Evolutionary conservation across 2,329 filamentous ascomycete genomes (phyloP).

Genomic region (Monilinia vaccinii-corymbosi): DNA sequence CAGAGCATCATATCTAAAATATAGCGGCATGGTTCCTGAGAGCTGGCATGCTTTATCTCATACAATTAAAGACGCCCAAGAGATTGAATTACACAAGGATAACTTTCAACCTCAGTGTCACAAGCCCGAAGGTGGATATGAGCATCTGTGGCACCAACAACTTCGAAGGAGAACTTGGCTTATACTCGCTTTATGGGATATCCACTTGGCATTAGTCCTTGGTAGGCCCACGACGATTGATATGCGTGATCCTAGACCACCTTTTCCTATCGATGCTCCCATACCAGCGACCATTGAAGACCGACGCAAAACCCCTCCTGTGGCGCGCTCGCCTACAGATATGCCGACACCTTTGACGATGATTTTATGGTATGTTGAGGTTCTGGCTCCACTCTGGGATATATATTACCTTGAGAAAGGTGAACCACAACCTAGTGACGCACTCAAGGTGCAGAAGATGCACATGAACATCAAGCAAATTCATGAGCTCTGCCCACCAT

Average conservation of each 20-base stretch:
- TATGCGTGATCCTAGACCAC: conserved; percentile 37
- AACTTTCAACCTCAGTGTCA: conserved; percentile 35
- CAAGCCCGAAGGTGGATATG: conserved; percentile 40
- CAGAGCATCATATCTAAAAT: conserved; percentile 48
- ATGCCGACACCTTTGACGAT: conserved; percentile 49
- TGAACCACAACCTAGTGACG: conserved; percentile 45
- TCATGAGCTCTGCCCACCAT: conserved; percentile 40
- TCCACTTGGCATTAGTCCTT: conserved; percentile 30
- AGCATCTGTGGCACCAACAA: conserved; percentile 51
- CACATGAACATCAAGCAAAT: conserved; percentile 43
- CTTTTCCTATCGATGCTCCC: conserved; percentile 44
- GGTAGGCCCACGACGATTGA: conserved; percentile 40
- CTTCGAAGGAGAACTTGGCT: conserved; percentile 47
- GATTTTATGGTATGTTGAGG: conserved; percentile 41
- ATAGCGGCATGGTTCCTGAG: conserved; percentile 49
- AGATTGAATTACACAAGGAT: conserved; percentile 49
- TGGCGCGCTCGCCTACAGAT: conserved; percentile 36
- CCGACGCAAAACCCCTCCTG: conserved; percentile 39
- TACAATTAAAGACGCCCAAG: conserved; percentile 52
- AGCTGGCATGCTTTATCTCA: conserved; percentile 38
- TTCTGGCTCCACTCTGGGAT: conserved; percentile 41
- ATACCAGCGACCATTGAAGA: conserved; percentile 33
- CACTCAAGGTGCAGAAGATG: conserved; percentile 43
- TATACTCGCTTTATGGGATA: conserved; percentile 39
- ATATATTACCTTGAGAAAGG: conserved; percentile 45